These are phyloP conservation scores for Starmerella vaccinii DNA, from an alignment of 805 yeast species.

Conservation along the genomic window DNA sequence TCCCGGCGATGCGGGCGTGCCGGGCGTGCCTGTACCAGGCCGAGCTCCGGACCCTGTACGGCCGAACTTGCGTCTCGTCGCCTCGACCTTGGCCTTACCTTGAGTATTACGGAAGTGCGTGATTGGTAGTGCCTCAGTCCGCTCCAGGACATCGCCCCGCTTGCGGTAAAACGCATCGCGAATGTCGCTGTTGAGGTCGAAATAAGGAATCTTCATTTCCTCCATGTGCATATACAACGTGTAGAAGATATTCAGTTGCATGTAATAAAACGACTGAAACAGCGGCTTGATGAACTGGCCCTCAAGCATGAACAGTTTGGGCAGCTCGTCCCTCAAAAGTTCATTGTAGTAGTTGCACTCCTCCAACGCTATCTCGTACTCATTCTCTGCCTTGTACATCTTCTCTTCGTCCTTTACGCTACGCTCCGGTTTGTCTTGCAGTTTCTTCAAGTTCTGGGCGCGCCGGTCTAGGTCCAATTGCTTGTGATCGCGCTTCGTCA, in stretches of 20 bases:
- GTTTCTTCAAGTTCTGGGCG: conserved; percentile 55
- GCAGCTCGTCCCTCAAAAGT: conserved; percentile 82
- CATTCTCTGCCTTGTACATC: conserved; percentile 80
- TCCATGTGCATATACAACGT: conserved; percentile 85
- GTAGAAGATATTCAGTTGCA: conserved; percentile 96
- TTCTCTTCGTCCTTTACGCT: conserved; percentile 85
- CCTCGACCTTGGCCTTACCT: conserved; percentile 60
- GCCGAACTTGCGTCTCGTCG: conserved; percentile 61
- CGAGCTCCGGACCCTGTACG: conserved; percentile 14
- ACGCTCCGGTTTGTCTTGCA: conserved; percentile 72
- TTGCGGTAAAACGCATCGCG: conserved; percentile 67
- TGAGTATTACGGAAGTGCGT: conserved; percentile 86
- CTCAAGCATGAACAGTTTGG: conserved; percentile 76
- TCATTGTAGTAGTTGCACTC: conserved; percentile 95
- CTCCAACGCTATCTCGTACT: conserved; percentile 80
- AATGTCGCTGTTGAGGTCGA: conserved; percentile 76
- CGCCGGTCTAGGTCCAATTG: conserved; percentile 88
- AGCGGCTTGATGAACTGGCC: conserved; percentile 87
- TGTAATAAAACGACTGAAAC: conserved; percentile 87
- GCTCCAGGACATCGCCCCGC: conserved; percentile 85
- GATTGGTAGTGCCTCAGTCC: conserved; percentile 66
- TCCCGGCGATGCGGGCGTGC: neutral
- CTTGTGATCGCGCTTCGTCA: conserved; percentile 90
- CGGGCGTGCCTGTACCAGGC: neutral
- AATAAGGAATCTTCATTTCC: conserved; percentile 93